phyloP scores from a whole-genome alignment of 805 yeast genomes.

The Saccharomycopsis selenospora region DNA sequence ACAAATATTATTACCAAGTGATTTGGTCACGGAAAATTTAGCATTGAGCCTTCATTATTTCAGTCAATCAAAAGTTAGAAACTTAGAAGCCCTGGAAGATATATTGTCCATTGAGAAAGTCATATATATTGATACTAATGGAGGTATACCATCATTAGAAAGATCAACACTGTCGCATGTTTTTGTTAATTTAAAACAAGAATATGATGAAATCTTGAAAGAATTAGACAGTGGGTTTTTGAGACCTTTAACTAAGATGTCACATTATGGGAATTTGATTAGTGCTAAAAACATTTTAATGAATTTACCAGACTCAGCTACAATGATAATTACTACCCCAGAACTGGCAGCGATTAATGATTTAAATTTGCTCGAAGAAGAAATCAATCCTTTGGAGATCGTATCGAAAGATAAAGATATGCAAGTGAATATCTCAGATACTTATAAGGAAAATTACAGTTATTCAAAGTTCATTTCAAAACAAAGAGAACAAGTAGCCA shows the following conservation, averaged over 20 bases:
- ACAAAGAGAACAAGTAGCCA: background rate
- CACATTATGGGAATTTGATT: constrained; percentile 60
- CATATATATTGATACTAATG: constrained; percentile 68
- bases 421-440: constrained; percentile 10
- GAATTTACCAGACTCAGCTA: constrained; percentile 46
- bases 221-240: constrained; percentile 59
- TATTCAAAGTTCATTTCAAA: background rate
- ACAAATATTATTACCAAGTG: constrained; percentile 14
- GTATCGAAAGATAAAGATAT: background rate
- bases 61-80: constrained; percentile 25
- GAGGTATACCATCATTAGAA: constrained; percentile 88
- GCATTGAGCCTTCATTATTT: constrained; percentile 32
- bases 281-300: constrained; percentile 54
- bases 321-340: constrained; percentile 87
- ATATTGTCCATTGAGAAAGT: constrained; percentile 68
- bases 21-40: constrained; percentile 33
- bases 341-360: constrained; percentile 47
- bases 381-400: background rate
- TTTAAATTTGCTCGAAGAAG: constrained; percentile 4
- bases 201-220: constrained; percentile 53
- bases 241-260: constrained; percentile 36
- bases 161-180: constrained; percentile 80
- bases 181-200: constrained; percentile 78
- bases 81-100: constrained; percentile 22
- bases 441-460: constrained; percentile 14